Base-by-base conservation (phyloP, 164 flowering plant genomes). In the Saururus chinensis region DNA sequence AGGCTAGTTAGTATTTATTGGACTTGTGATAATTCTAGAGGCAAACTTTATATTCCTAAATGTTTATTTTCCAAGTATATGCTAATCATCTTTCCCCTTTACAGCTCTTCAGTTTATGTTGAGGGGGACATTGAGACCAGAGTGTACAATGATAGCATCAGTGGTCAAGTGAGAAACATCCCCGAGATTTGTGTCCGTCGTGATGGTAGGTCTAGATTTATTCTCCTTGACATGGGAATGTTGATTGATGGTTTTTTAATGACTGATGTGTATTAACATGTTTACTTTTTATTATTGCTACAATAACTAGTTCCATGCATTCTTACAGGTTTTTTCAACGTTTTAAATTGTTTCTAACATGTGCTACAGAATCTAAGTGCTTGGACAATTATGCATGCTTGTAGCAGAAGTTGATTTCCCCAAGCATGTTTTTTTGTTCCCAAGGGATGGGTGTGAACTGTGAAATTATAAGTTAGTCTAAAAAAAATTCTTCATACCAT, bases 111-210 rank as follows among this genome's bases (percentile, higher is more conserved):
- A 10, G 97, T 90, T 73, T 93, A 79, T 79, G 83, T 93, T 57
- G 98, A 93, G 77, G 98, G 98, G 54, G 96, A 90, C 59, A 93
- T 93, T 70, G 97, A 93, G 71, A 82, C 82, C 22, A 79, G 98
- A 80, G 95, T 90, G 53, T 88, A 88, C 74, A 93, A 90, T 77
- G 93, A 86, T 76, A 81, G 83, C 77, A 85, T 93, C 63, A 86
- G 70, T 72, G 95, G 98, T 57, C 82, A 79, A 66, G 79, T 87
- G 64, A 88, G 82, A 71, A 84, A 75, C 67, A 67, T 93, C 26
- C 90, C 98, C 2, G 98, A 93, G 76, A 84, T 93, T 42, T 88
- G 98, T 75, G 83, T 93, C 22, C 89, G 97, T 11, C 79, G 79
- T 62, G 91, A 90, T 77, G 98, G 98, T 90, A 86, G 57, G 82